phyloP scores from a whole-genome alignment of 179 eudicot species.

The Vitellaria paradoxa region DNA sequence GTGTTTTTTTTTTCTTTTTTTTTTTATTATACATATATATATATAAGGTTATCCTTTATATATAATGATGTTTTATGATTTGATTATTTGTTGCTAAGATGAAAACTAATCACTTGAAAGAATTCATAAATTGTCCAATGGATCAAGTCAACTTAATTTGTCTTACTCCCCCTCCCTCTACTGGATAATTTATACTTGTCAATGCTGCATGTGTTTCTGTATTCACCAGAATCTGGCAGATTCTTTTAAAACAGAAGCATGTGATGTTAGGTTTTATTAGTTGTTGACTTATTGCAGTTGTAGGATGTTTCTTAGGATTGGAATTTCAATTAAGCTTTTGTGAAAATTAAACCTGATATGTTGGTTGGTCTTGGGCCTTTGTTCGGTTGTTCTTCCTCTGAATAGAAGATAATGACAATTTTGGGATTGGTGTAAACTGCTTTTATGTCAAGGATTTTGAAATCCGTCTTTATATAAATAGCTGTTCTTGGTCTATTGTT shows the following conservation, averaged over 20 bases:
- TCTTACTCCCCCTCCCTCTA: background rate
- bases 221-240: background rate
- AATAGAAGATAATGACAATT: background rate
- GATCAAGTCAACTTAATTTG: background rate
- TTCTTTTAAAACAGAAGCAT: background rate
- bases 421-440: background rate
- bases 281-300: background rate
- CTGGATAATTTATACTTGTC: background rate
- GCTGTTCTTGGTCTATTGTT: background rate
- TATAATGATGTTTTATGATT: no score
- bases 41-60: no score
- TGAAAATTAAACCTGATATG: no score
- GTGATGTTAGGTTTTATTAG: background rate
- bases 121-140: background rate
- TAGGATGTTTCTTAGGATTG: background rate
- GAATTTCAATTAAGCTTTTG: background rate
- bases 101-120: background rate
- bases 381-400: no score
- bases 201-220: background rate
- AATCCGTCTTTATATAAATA: background rate
- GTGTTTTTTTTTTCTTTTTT: constrained; percentile 27
- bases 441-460: no score
- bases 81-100: background rate
- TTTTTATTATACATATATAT: background rate
- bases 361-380: no score